These are phyloP conservation scores for Gaeumannomyces sp. DNA, from an alignment of 2,329 filamentous ascomycete genomes.

Conservation along the genomic window DNA sequence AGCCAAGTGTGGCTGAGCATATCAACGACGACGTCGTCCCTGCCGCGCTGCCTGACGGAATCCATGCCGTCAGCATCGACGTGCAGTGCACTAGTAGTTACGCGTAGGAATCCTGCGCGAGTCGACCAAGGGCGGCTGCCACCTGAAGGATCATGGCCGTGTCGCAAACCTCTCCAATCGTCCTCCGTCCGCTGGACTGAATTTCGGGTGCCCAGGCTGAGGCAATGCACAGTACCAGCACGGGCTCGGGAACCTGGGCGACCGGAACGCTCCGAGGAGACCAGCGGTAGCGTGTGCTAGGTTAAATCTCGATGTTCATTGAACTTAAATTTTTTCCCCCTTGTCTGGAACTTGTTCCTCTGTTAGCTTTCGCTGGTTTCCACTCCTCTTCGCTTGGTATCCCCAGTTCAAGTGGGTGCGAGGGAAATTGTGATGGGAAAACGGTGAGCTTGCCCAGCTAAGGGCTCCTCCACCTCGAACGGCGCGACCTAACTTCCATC, in stretches of 20 bases:
- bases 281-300: neutral
- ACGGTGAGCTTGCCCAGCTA: neutral
- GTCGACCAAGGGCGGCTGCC: neutral
- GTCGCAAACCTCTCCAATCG: neutral
- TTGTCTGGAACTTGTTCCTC: neutral
- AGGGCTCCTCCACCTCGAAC: neutral
- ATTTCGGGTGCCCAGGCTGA: neutral
- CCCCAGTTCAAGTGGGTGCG: neutral
- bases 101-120: neutral
- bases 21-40: neutral
- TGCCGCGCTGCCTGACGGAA: neutral
- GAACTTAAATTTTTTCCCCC: neutral
- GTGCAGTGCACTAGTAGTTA: neutral
- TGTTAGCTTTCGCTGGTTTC: neutral
- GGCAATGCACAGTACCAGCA: neutral
- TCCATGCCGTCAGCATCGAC: neutral
- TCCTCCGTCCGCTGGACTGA: neutral
- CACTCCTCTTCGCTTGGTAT: neutral
- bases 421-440: neutral
- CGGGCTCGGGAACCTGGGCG: neutral
- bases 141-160: neutral
- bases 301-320: slow-evolving; percentile 2
- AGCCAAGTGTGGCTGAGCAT: slow-evolving; percentile 5
- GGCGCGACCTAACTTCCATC: neutral
- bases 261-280: neutral